Percentiles rank a stretch among this genome's conserved stretches.
Evolutionary conservation across 352 stramenopile species (phyloP).

Genomic region (Globisporangium yorkense): DNA sequence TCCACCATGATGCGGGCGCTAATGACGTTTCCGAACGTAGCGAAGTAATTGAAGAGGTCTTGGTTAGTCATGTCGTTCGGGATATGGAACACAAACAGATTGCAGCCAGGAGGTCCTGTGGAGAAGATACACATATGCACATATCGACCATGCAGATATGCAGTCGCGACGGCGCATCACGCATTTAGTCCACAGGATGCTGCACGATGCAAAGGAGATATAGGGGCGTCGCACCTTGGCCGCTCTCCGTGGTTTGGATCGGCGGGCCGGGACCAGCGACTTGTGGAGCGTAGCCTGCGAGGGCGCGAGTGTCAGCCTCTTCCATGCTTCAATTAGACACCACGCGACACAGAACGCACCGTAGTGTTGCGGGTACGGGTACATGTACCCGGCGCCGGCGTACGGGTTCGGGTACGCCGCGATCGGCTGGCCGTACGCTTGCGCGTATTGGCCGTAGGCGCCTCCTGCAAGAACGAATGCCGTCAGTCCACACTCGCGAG

Average conservation of each 20-base stretch:
- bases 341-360: constrained; percentile 22
- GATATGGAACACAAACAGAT: constrained; percentile 98
- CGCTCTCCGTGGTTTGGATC: constrained; percentile 86
- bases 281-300: constrained; percentile 72
- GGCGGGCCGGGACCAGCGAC: constrained; percentile 77
- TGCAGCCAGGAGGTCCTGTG: constrained; percentile 91
- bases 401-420: constrained; percentile 68
- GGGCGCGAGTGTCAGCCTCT: not conserved
- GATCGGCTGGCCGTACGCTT: constrained; percentile 72
- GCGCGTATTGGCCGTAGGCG: constrained; percentile 63
- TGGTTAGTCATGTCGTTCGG: constrained; percentile 97
- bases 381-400: constrained; percentile 74
- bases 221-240: constrained; percentile 57
- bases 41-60: constrained; percentile 96
- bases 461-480: constrained; percentile 5
- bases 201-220: constrained; percentile 10
- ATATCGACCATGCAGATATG: constrained; percentile 39
- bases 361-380: constrained; percentile 79
- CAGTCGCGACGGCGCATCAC: constrained; percentile 23
- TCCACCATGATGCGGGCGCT: constrained; percentile 96
- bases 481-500: not conserved
- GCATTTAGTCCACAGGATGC: constrained; percentile 40
- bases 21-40: constrained; percentile 93
- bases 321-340: too few relatives aligned
- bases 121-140: constrained; percentile 28